A percentile compares a stretch with the other conserved stretches of the same genome.
Evolutionary conservation across 139 green algal species (phyloP).

Genomic region (Chlorella sp.): DNA sequence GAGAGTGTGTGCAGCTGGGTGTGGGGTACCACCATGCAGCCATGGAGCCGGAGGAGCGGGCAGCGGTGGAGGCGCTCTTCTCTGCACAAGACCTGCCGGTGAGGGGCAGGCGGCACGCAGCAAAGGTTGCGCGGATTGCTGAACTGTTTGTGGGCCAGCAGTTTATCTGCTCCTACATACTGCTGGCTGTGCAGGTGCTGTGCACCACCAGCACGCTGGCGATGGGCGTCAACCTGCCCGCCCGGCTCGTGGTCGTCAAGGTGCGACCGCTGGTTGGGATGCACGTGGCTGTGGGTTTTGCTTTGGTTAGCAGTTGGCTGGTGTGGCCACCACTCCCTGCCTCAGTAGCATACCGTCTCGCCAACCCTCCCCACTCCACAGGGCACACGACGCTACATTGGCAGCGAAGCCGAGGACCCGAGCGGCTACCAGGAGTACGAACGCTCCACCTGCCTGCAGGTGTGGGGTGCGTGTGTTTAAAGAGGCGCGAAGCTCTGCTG

Average conservation of each 20-base stretch:
- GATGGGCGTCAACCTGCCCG: constrained; percentile 94
- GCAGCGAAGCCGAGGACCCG: constrained; percentile 27
- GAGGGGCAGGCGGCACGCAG: neutral
- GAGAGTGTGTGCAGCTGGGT: constrained; percentile 53
- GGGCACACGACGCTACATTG: constrained; percentile 75
- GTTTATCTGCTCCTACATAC: too few species aligned
- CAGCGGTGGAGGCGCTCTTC: constrained; percentile 86
- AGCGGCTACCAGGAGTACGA: constrained; percentile 93
- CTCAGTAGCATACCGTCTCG: too few species aligned
- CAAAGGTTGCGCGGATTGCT: too few species aligned
- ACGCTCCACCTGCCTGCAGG: constrained; percentile 70
- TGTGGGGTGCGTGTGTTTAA: neutral
- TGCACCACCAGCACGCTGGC: constrained; percentile 93
- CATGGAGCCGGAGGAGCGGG: constrained; percentile 76
- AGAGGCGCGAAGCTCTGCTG: too few species aligned
- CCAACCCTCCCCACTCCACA: constrained; percentile 74
- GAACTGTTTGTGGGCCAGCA: too few species aligned
- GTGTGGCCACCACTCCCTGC: too few species aligned
- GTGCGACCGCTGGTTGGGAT: too few species aligned
- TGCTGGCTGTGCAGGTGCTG: constrained; percentile 80
- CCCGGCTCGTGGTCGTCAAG: constrained; percentile 93
- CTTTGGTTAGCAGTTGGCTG: too few species aligned
- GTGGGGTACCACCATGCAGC: constrained; percentile 89
- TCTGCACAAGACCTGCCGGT: constrained; percentile 64
- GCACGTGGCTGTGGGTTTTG: too few species aligned